phyloP scores from a whole-genome alignment of 208 protist species.

The Giardia duodenalis region DNA sequence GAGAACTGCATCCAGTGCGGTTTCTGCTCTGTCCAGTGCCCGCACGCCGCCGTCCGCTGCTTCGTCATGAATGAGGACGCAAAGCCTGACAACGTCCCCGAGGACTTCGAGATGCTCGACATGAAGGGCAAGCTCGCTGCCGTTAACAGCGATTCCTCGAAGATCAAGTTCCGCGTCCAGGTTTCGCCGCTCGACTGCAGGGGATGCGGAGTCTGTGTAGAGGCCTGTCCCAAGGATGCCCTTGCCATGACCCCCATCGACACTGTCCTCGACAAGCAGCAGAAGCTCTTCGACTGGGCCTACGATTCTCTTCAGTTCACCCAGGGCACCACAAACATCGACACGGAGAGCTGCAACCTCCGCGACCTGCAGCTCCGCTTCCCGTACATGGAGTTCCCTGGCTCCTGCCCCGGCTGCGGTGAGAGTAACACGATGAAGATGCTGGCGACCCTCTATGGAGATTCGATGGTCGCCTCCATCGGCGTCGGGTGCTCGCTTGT shows the following conservation, averaged over 20 bases:
- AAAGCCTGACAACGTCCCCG: not conserved
- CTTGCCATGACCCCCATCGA: conserved; percentile 28
- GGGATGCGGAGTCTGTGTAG: conserved; percentile 37
- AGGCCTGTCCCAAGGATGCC: conserved; percentile 17
- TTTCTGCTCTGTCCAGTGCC: conserved; percentile 53
- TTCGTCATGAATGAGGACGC: conserved; percentile 48
- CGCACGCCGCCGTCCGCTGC: conserved; percentile 56
- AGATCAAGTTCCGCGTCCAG: conserved; percentile 36
- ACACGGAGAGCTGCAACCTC: conserved; percentile 4
- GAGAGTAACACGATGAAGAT: conserved; percentile 56
- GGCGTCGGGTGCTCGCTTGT: conserved; percentile 52
- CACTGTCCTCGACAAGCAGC: not conserved
- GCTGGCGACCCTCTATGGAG: conserved; percentile 56
- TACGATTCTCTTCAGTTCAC: not conserved
- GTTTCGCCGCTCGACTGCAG: conserved; percentile 40
- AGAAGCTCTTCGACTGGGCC: conserved; percentile 21
- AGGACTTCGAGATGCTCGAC: not conserved
- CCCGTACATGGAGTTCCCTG: conserved; percentile 39
- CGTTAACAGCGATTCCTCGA: not conserved
- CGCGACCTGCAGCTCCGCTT: not conserved
- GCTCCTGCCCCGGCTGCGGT: conserved; percentile 39
- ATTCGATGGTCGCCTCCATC: conserved; percentile 54
- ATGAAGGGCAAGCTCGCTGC: not conserved
- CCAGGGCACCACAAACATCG: not conserved
- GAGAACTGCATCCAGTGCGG: conserved; percentile 59